Evolutionary conservation across 2,329 filamentous ascomycete genomes (phyloP).

Genomic region (Catunica adiposa): DNA sequence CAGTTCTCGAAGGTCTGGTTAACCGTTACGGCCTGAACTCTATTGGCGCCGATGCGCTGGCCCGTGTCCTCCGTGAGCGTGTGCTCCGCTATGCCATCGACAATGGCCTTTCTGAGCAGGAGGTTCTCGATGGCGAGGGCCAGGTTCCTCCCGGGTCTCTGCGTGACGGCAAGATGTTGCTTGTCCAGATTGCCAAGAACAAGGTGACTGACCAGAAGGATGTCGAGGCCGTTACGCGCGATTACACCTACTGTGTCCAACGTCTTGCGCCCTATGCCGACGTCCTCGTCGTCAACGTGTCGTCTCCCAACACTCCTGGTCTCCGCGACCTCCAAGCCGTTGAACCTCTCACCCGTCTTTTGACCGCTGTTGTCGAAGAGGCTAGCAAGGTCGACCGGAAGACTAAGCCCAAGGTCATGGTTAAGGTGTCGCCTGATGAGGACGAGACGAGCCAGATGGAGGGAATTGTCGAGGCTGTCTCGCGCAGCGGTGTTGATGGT

Average conservation of each 20-base stretch:
- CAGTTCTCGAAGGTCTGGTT: constrained; percentile 70
- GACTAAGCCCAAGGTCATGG: constrained; percentile 65
- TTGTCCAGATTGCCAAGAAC: constrained; percentile 94
- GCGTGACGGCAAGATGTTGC: constrained; percentile 55
- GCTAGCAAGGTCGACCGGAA: constrained; percentile 52
- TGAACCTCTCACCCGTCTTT: constrained; percentile 64
- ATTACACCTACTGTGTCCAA: constrained; percentile 81
- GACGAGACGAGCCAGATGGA: constrained; percentile 69
- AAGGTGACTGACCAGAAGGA: constrained; percentile 77
- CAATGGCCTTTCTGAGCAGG: constrained; percentile 51
- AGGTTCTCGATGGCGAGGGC: constrained; percentile 61
- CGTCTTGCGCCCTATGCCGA: constrained; percentile 77
- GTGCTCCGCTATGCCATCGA: constrained; percentile 60
- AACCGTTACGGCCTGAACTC: constrained; percentile 96
- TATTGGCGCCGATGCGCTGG: constrained; percentile 73
- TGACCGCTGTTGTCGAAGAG: constrained; percentile 68
- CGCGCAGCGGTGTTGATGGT: constrained; percentile 73
- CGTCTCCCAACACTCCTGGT: constrained; percentile 88
- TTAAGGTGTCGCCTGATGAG: constrained; percentile 95
- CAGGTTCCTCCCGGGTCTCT: constrained; percentile 72
- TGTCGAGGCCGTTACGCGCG: constrained; percentile 60
- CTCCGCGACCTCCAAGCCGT: constrained; percentile 72
- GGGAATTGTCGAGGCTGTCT: constrained; percentile 76
- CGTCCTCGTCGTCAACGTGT: constrained; percentile 95
- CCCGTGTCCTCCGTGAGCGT: constrained; percentile 58